A percentile compares a stretch with the other conserved stretches of the same genome.
phyloP scores from a whole-genome alignment of 768 basidiomycete species.

The Amyloporia xantha region DNA sequence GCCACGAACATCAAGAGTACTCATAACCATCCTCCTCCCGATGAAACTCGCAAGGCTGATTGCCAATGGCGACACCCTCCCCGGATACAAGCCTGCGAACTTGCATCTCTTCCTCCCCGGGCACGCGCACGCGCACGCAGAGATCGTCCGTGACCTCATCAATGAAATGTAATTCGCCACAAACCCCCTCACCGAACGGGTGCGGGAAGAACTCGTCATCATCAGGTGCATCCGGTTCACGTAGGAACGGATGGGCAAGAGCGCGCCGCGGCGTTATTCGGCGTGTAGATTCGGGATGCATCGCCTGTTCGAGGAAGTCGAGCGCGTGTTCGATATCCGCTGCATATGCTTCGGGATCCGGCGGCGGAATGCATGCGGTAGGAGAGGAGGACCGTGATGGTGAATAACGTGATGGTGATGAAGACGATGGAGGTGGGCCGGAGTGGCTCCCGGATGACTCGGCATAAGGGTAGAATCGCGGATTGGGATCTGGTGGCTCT shows the following conservation, averaged over 20 bases:
- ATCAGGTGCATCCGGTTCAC: conserved; percentile 39
- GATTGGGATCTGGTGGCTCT: conserved; percentile 43
- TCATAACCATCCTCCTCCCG: conserved; percentile 1
- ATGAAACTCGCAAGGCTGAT: conserved; percentile 29
- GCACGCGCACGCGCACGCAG: conserved; percentile 38
- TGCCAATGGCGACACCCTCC: conserved; percentile 28
- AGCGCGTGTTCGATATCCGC: conserved; percentile 61
- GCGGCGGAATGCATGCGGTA: conserved; percentile 20
- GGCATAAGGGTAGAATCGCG: conserved; percentile 49
- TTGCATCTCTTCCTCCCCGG: conserved; percentile 23
- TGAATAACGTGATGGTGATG: conserved; percentile 22
- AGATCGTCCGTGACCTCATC: conserved; percentile 55
- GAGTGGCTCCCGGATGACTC: conserved; percentile 19
- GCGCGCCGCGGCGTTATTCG: conserved; percentile 73
- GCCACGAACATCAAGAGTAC: not conserved
- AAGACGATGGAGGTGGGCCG: conserved; percentile 27
- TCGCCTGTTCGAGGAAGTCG: conserved; percentile 63
- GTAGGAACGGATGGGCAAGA: conserved; percentile 75
- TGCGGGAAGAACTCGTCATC: conserved; percentile 71
- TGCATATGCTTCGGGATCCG: conserved; percentile 35
- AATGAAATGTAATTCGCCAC: conserved; percentile 51
- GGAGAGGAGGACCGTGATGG: conserved; percentile 20
- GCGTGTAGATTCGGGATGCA: conserved; percentile 72
- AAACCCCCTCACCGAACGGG: conserved; percentile 60
- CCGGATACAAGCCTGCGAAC: conserved; percentile 20